A percentile compares a stretch with the other conserved stretches of the same genome.
Conservation (phyloP, 148 eudicot genomes). For the Fagopyrum tataricum region DNA sequence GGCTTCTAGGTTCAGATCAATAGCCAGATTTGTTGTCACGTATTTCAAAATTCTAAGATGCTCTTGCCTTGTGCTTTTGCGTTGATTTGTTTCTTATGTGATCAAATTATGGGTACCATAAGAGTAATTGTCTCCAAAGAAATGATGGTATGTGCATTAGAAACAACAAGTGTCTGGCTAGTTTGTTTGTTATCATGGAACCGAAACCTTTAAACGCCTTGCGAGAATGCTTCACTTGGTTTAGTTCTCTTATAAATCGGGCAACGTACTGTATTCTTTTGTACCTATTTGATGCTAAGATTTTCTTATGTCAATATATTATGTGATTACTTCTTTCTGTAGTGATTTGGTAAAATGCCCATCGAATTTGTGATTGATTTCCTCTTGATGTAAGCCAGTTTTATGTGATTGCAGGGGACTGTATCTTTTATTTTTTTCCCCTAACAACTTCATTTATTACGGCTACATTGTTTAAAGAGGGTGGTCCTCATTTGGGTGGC, state of each 20-base stretch:
- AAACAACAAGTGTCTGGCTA: no score
- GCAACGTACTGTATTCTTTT: no score
- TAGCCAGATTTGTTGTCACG: constrained; percentile 17
- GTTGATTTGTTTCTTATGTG: not conserved
- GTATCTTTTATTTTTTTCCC: not conserved
- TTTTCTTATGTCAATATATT: no score
- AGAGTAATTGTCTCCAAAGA: not conserved
- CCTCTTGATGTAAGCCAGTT: not conserved
- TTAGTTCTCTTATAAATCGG: not conserved
- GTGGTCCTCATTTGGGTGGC: not conserved
- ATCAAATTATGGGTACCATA: not conserved
- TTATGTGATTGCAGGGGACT: constrained; percentile 1
- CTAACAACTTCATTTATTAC: not conserved
- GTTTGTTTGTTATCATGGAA: no score
- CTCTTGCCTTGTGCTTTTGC: not conserved
- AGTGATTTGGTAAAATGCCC: no score
- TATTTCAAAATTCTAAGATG: not conserved
- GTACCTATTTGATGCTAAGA: no score
- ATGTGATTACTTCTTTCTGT: no score
- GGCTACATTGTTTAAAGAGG: not conserved
- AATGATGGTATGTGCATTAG: no score
- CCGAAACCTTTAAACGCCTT: no score
- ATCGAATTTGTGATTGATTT: no score
- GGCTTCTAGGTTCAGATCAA: constrained; percentile 24
- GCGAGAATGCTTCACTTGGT: not conserved